Conservation (phyloP, 2,329 filamentous ascomycete genomes). For the Aspergillus sp. region DNA sequence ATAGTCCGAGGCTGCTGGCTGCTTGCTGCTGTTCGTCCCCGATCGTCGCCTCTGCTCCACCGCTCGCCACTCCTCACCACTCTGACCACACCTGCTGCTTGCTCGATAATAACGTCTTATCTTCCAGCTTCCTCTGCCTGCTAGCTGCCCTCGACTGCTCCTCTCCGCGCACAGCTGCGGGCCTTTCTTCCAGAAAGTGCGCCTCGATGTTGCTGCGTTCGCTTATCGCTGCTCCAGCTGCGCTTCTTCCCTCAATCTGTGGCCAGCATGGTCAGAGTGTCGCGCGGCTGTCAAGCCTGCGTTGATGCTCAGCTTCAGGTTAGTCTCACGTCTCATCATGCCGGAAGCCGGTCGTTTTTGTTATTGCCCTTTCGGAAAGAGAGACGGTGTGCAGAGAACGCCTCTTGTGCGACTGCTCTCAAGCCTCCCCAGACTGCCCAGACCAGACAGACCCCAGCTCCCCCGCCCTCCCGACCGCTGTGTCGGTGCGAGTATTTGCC, state of each 20-base stretch:
- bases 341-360: neutral
- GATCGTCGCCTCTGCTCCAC: neutral
- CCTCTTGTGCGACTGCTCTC: neutral
- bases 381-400: neutral
- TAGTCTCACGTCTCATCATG: neutral
- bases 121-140: neutral
- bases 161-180: neutral
- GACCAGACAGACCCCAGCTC: neutral
- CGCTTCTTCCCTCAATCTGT: slow-evolving; percentile 11
- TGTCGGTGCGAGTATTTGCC: neutral
- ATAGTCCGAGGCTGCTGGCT: neutral
- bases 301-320: slow-evolving; percentile 17
- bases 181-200: neutral
- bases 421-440: neutral
- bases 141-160: neutral
- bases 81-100: neutral
- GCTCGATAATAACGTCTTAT: neutral
- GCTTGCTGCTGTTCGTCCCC: neutral
- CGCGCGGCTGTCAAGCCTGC: slow-evolving; percentile 30
- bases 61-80: neutral
- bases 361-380: neutral
- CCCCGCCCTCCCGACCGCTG: neutral
- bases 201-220: slow-evolving; percentile 8
- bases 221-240: slow-evolving; percentile 1
- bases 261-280: slow-evolving; percentile 33